Percentiles rank a stretch among this genome's conserved stretches.
These are phyloP conservation scores for Sphenostylis stenocarpa DNA, from an alignment of 306 rosid species.

Conservation along the genomic window DNA sequence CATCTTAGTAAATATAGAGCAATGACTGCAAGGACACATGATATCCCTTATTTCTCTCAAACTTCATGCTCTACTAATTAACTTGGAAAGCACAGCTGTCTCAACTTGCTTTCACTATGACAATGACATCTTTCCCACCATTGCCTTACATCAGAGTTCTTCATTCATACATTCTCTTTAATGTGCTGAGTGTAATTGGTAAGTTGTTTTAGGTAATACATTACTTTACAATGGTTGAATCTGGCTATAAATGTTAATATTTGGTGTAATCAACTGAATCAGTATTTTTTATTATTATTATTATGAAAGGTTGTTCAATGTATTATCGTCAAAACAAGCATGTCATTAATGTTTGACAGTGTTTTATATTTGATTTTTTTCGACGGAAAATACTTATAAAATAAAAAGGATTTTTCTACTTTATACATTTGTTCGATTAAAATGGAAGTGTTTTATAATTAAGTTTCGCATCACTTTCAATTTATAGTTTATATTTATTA, in stretches of 20 bases:
- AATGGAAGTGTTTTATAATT: too few species aligned
- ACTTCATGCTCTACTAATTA: neutral
- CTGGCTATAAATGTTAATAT: too few species aligned
- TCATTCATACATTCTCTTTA: neutral
- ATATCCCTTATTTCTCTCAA: neutral
- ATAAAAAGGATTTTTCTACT: neutral
- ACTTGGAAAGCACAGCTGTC: neutral
- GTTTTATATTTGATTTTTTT: too few species aligned
- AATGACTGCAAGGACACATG: slow-evolving; percentile 7
- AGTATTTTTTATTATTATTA: too few species aligned
- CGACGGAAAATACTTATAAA: too few species aligned
- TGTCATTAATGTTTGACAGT: too few species aligned
- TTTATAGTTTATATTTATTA: too few species aligned
- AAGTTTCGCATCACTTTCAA: too few species aligned
- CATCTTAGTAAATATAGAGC: slow-evolving; percentile 5
- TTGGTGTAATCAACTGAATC: too few species aligned
- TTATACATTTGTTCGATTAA: too few species aligned
- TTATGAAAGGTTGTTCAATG: too few species aligned
- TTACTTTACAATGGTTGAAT: neutral
- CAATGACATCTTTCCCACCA: slow-evolving; percentile 18
- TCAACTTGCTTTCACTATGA: slow-evolving; percentile 14
- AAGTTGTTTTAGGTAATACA: neutral
- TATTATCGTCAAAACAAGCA: too few species aligned
- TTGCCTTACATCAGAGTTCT: neutral
- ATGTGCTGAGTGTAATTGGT: neutral